Evolutionary conservation across 352 stramenopile species (phyloP), one percentile per base, ranked within the genome.

Genomic region (Phytophthora hibernalis): DNA sequence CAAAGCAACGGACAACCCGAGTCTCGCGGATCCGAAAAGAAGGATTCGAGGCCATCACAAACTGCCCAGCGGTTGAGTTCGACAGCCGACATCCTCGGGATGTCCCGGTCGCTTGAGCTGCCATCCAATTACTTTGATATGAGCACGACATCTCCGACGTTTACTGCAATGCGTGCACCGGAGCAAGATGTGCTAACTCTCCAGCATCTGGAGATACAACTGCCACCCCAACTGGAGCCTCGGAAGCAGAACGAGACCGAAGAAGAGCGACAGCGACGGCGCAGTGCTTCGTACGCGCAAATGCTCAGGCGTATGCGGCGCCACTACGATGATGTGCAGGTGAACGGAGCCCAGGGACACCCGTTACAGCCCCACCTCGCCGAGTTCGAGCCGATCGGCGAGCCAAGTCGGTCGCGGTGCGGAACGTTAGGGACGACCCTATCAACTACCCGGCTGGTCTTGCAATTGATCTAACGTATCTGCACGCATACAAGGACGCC

Each of bases 221-320:
- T 63, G 9, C 57, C 31, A 15, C 33, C 64, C 37, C 42, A 40
- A 58, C 30, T 50, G 43, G 48, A 62, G 26, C 35, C 40, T 10
- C 48, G 9, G 11, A 72, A 60, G 44, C 47, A 50, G 28, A 21
- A 67, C 35, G 69, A 77, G 44, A 68, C 47, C 9, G 60, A 74
- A 44, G 65, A 74, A 65, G 70, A 77, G 30, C 70, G 60, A 16
- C 55, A 74, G 22, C 54, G 65, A 33, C 59, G 70, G 50, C 55
- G 60, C 37, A 68, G 33, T 28, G 54, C 52, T 5, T 71, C 54
- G 9, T 74, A 77, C 31, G 53, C 65, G 6, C 49, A 62, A 16
- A 74, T 77, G 70, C 47, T 77, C 8, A 26, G 65, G 20, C 60
- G 65, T 8, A 77, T 77, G 70, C 50, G 61, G 22, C 59, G 42